Conservation (phyloP, 768 basidiomycete genomes). For the Tulasnella sp. region DNA sequence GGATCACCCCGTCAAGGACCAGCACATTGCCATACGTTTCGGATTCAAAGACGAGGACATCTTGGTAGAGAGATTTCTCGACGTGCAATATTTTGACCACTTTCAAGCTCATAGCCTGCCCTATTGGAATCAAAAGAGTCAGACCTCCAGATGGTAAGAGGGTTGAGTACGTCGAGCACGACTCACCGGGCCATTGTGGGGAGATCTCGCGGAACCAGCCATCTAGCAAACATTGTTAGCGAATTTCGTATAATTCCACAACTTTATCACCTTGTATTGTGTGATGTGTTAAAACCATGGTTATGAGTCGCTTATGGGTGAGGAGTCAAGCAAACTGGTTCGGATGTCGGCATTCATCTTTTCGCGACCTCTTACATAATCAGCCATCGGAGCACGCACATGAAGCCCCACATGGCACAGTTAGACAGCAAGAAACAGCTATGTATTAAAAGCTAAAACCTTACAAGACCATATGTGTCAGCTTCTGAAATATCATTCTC, state of each 20-base stretch:
- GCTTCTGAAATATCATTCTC: slow-evolving; percentile 51
- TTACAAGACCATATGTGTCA: no score
- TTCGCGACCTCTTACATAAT: no score
- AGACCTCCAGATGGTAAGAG: neutral
- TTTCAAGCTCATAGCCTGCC: slow-evolving; percentile 93
- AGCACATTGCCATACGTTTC: slow-evolving; percentile 96
- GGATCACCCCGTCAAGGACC: slow-evolving; percentile 87
- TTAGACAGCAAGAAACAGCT: no score
- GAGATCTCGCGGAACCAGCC: slow-evolving; percentile 96
- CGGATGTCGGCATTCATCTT: no score
- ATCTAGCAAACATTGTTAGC: slow-evolving; percentile 34
- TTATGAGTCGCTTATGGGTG: neutral
- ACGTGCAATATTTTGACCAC: slow-evolving; percentile 91
- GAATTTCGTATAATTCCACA: neutral
- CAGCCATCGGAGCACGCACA: no score
- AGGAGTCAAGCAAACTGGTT: neutral
- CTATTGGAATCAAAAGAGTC: slow-evolving; percentile 25
- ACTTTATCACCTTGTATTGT: slow-evolving; percentile 14
- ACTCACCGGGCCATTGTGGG: slow-evolving; percentile 67
- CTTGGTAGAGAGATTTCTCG: slow-evolving; percentile 89
- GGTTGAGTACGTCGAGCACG: neutral
- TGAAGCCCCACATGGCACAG: no score
- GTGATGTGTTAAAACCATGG: slow-evolving; percentile 17
- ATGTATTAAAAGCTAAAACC: no score
- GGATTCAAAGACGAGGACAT: slow-evolving; percentile 93